phyloP scores from a whole-genome alignment of 2,329 filamentous ascomycete species.

The Phialocephala sp. region DNA sequence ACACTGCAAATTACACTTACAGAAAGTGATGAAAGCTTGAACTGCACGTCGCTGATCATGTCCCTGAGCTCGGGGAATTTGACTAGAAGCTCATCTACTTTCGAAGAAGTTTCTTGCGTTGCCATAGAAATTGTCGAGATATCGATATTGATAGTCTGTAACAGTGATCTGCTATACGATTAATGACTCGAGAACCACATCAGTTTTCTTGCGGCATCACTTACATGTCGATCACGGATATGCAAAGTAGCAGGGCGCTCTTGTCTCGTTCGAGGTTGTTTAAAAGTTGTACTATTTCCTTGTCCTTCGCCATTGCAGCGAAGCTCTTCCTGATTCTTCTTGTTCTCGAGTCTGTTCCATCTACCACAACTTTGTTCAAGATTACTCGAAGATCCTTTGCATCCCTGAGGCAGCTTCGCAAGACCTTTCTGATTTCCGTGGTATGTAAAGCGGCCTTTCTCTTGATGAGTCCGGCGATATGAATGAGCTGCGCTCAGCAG shows the following conservation, averaged over 20 bases:
- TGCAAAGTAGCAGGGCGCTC: background rate
- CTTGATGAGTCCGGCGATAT: conserved; percentile 1
- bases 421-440: background rate
- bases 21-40: background rate
- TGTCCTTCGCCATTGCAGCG: background rate
- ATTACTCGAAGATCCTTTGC: background rate
- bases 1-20: background rate
- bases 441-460: background rate
- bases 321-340: background rate
- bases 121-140: background rate
- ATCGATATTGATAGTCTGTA: background rate
- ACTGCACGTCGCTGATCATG: background rate
- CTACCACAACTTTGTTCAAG: background rate
- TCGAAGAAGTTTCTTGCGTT: background rate
- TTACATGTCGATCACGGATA: background rate
- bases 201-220: background rate
- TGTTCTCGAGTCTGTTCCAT: background rate
- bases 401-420: background rate
- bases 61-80: background rate
- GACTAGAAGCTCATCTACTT: background rate
- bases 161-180: too few species aligned
- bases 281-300: background rate
- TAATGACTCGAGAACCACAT: too few species aligned
- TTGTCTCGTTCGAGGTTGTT: conserved; percentile 2
- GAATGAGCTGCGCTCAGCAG: background rate